phyloP scores from a whole-genome alignment of 495 filamentous ascomycete species.

The Daldinia bambusicola region DNA sequence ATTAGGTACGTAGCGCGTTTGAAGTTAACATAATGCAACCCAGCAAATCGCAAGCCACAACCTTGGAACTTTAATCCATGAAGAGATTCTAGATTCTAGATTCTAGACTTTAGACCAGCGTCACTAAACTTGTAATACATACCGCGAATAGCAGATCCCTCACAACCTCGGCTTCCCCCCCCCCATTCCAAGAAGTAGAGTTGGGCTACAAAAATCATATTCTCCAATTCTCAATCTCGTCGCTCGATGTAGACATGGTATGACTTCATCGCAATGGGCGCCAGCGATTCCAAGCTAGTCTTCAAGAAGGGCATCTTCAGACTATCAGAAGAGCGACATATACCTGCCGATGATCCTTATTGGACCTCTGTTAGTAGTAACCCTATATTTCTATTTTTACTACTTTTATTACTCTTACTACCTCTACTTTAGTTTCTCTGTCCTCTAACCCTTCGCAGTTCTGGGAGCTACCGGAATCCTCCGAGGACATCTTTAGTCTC shows the following conservation, averaged over 20 bases:
- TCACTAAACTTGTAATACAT: not conserved
- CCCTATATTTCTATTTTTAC: not conserved
- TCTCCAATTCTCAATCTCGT: constrained; percentile 15
- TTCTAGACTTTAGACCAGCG: constrained; percentile 9
- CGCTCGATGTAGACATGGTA: constrained; percentile 44
- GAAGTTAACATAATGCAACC: constrained; percentile 22
- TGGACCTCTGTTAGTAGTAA: constrained; percentile 81
- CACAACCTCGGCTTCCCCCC: not conserved
- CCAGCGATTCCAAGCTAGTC: constrained; percentile 98
- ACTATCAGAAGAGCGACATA: constrained; percentile 88
- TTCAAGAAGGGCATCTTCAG: constrained; percentile 99
- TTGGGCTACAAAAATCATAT: constrained; percentile 8
- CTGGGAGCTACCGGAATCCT: constrained; percentile 96
- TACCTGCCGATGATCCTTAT: constrained; percentile 88
- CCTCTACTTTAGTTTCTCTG: constrained; percentile 2
- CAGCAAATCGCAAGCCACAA: constrained; percentile 9
- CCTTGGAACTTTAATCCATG: constrained; percentile 6
- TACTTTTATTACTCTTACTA: not conserved
- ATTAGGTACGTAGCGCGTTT: constrained; percentile 15
- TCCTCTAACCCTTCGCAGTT: constrained; percentile 67
- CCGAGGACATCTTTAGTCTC: constrained; percentile 96
- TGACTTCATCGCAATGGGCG: constrained; percentile 75
- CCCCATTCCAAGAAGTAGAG: not conserved
- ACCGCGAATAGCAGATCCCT: not conserved
- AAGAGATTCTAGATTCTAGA: constrained; percentile 16